phyloP scores from a whole-genome alignment of 352 stramenopile species.

The Peronospora belbahrii region DNA sequence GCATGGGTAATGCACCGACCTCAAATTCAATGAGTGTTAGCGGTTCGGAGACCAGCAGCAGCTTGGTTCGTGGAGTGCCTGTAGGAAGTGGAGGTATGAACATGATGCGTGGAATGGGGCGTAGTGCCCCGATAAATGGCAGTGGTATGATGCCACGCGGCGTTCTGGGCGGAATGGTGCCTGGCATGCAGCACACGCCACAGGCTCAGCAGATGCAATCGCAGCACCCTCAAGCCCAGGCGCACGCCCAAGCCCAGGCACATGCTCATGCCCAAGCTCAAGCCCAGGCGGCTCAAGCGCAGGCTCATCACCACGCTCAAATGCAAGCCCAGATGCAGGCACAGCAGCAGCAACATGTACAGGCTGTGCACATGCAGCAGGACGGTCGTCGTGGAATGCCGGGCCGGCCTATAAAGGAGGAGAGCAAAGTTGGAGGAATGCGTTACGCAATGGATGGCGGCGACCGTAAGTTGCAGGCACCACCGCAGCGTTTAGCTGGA shows the following conservation, averaged over 20 bases:
- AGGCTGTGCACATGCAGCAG: conserved; percentile 55
- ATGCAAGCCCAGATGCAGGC: conserved; percentile 50
- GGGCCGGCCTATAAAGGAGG: conserved; percentile 59
- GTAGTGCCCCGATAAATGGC: conserved; percentile 46
- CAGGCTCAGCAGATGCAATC: conserved; percentile 44
- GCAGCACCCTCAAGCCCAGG: conserved; percentile 53
- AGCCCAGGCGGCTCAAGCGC: conserved; percentile 48
- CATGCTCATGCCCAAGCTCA: conserved; percentile 57
- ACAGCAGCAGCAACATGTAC: conserved; percentile 63
- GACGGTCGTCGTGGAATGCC: conserved; percentile 50
- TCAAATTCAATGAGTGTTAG: conserved; percentile 32
- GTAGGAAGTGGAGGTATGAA: conserved; percentile 45
- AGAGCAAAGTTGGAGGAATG: conserved; percentile 48
- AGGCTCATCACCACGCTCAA: conserved; percentile 54
- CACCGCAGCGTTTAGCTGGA: conserved; percentile 50
- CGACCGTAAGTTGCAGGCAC: conserved; percentile 49
- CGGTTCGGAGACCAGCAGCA: conserved; percentile 36
- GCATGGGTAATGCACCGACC: conserved; percentile 36
- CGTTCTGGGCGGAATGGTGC: conserved; percentile 57
- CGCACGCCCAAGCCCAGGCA: conserved; percentile 43
- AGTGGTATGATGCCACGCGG: conserved; percentile 58
- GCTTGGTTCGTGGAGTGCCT: conserved; percentile 39
- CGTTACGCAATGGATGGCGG: conserved; percentile 58
- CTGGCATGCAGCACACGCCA: conserved; percentile 59
- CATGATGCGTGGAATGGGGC: conserved; percentile 63